Percentiles rank a stretch among this genome's conserved stretches.
Conservation (phyloP, 306 rosid genomes). For the Corylus heterophylla region DNA sequence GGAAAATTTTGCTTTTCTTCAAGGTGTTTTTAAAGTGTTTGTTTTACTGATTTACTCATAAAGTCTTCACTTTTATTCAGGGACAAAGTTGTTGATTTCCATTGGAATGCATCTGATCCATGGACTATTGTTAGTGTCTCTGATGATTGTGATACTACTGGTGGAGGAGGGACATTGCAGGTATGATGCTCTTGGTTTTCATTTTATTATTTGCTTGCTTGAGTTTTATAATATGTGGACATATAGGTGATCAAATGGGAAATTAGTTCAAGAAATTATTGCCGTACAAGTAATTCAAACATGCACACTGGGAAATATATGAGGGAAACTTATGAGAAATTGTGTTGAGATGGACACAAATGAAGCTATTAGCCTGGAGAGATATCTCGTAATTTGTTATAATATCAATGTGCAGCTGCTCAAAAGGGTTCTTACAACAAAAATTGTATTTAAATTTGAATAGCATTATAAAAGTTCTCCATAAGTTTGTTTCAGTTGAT, state of each 20-base stretch:
- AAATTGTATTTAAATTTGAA: background rate
- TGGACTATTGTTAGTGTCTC: conserved; percentile 98
- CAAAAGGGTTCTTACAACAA: background rate
- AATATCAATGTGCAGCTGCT: background rate
- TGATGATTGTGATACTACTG: conserved; percentile 95
- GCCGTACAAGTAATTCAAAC: background rate
- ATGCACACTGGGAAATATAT: background rate
- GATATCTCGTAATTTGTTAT: background rate
- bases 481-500: background rate
- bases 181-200: conserved; percentile 29
- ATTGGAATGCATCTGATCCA: conserved; percentile 76
- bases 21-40: background rate
- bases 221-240: background rate
- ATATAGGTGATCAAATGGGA: conserved; percentile 11
- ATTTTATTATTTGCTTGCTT: background rate
- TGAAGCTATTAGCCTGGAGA: background rate
- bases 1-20: background rate
- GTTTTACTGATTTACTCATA: background rate
- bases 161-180: conserved; percentile 99
- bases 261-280: background rate
- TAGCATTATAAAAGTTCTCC: background rate
- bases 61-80: conserved; percentile 26
- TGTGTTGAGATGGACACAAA: background rate
- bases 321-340: background rate
- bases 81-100: conserved; percentile 67